Conservation (phyloP, 164 flowering plant genomes). For the Liquidambar formosana region DNA sequence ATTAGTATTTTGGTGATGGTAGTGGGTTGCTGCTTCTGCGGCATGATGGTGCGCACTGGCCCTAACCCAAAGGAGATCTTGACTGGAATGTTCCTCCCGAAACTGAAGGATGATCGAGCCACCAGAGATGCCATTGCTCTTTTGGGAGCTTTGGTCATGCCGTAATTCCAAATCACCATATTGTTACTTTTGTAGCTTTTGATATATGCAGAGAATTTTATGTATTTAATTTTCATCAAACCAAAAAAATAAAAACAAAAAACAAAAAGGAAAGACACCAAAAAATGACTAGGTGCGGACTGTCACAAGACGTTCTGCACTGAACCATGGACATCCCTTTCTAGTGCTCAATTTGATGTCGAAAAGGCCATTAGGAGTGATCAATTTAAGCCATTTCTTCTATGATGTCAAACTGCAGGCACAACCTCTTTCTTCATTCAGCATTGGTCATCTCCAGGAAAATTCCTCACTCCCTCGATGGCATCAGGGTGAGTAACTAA, state of each 20-base stretch:
- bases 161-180: not conserved
- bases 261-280: too few relatives aligned
- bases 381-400: too few relatives aligned
- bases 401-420: not conserved
- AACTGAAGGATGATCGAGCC: too few relatives aligned
- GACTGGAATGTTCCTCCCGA: too few relatives aligned
- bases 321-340: too few relatives aligned
- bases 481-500: not conserved
- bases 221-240: too few relatives aligned
- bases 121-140: conserved; percentile 13
- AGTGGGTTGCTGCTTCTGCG: conserved; percentile 16
- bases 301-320: too few relatives aligned
- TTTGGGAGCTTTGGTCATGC: conserved; percentile 12
- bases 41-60: conserved; percentile 11
- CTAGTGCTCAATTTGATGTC: too few relatives aligned
- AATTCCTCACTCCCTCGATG: not conserved
- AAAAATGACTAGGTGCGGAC: too few relatives aligned
- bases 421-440: conserved; percentile 18
- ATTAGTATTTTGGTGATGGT: conserved; percentile 9
- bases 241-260: too few relatives aligned
- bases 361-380: too few relatives aligned
- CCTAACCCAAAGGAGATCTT: conserved; percentile 10
- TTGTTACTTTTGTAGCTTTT: not conserved
- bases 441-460: conserved; percentile 12
- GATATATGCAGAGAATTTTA: too few relatives aligned